Evolutionary conservation across 345 rosid genomes (phyloP).

Genomic region (Nephelium lappaceum): DNA sequence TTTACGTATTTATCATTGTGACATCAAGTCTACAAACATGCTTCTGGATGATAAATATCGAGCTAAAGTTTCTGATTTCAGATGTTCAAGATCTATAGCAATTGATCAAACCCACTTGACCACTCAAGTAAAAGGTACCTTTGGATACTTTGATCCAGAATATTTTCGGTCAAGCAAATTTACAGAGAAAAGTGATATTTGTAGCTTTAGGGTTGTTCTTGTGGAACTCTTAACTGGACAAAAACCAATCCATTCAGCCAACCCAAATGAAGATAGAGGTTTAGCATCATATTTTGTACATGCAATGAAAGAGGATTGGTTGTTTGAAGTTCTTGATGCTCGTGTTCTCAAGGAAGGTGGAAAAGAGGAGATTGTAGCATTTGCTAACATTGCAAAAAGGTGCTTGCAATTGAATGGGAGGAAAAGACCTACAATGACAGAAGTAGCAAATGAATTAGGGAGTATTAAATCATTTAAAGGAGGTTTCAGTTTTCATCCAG

Average conservation of each 20-base stretch:
- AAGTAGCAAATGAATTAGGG: constrained; percentile 19
- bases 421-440: constrained; percentile 11
- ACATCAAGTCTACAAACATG: constrained; percentile 9
- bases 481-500: background rate
- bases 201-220: no score
- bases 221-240: no score
- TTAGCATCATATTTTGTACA: background rate
- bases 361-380: constrained; percentile 4
- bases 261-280: background rate
- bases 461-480: background rate
- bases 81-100: no score
- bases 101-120: constrained; percentile 21
- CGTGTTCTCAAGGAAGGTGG: constrained; percentile 11
- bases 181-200: no score
- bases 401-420: no score
- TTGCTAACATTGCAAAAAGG: constrained; percentile 9
- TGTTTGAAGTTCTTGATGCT: constrained; percentile 18
- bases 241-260: no score
- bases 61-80: no score
- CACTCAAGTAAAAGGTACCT: constrained; percentile 10
- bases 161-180: no score
- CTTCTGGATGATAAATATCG: background rate
- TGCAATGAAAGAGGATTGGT: constrained; percentile 9
- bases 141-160: background rate
- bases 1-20: constrained; percentile 12